Evolutionary conservation across 2,329 filamentous ascomycete species (phyloP).

Genomic region (Fusarium sp.): DNA sequence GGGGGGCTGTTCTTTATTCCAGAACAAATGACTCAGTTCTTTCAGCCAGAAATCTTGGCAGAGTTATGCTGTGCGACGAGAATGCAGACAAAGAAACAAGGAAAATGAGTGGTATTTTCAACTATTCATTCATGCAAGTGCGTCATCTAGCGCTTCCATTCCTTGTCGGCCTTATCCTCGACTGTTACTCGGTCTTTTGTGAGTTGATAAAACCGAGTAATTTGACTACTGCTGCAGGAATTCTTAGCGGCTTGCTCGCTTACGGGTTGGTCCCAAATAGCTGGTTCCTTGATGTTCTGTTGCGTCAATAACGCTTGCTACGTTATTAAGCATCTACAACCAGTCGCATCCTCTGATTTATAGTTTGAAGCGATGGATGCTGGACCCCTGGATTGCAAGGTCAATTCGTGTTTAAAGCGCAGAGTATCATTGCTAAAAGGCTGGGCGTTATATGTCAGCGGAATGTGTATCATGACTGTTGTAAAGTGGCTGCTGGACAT

Average conservation of each 20-base stretch:
- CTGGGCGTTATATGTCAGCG: background rate
- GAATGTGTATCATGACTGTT: background rate
- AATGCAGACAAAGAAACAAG: background rate
- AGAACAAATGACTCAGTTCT: slow-evolving; percentile 23
- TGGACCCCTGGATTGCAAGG: background rate
- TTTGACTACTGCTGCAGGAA: background rate
- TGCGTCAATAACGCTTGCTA: background rate
- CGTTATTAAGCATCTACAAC: background rate
- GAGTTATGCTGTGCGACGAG: background rate
- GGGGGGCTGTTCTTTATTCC: slow-evolving; percentile 1
- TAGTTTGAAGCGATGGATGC: background rate
- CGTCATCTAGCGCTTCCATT: background rate
- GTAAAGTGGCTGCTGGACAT: background rate
- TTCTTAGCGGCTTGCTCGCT: background rate
- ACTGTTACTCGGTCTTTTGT: background rate
- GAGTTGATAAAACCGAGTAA: background rate
- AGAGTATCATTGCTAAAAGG: background rate
- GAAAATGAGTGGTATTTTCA: background rate
- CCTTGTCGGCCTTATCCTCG: background rate
- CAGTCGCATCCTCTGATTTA: background rate
- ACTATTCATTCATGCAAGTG: background rate
- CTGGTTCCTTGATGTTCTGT: background rate
- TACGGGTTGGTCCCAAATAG: background rate
- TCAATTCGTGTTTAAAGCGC: background rate
- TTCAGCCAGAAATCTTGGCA: background rate